Percentiles rank a stretch among this genome's conserved stretches.
These are phyloP conservation scores for Sideroxylon spinosum DNA, from an alignment of 179 eudicot species.

Conservation along the genomic window DNA sequence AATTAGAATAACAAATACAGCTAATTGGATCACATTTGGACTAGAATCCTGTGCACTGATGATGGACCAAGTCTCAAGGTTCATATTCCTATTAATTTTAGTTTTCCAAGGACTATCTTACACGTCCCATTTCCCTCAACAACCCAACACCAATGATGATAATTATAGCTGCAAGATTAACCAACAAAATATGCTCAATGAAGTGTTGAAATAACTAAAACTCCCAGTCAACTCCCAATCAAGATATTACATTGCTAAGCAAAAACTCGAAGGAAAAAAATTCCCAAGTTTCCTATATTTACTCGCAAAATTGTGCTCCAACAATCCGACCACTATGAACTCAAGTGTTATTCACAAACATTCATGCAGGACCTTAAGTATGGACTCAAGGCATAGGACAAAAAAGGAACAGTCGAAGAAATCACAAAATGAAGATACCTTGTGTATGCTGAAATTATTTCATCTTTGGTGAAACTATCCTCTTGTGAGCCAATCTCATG, in stretches of 20 bases:
- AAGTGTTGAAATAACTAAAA: not conserved
- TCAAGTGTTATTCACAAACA: not conserved
- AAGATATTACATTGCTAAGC: not conserved
- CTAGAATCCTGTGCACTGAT: not conserved
- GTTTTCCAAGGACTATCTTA: not conserved
- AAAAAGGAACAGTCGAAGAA: not conserved
- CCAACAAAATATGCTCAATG: not conserved
- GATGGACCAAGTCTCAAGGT: not conserved
- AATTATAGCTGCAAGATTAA: not conserved
- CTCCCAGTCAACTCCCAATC: not conserved
- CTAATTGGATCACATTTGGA: not conserved
- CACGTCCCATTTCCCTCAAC: not conserved
- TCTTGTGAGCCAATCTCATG: constrained; percentile 87
- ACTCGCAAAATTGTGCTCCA: not conserved
- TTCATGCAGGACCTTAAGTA: not conserved
- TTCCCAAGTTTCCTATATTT: not conserved
- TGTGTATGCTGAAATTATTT: constrained; percentile 71
- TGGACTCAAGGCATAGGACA: not conserved
- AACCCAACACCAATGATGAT: not conserved
- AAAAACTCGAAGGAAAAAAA: constrained; percentile 6
- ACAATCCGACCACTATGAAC: not conserved
- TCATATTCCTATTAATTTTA: not conserved
- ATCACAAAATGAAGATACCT: constrained; percentile 38
- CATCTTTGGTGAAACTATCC: constrained; percentile 86
- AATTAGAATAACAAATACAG: not conserved